Conservation (phyloP, 2,329 filamentous ascomycete genomes). For the Phaeosphaeria sp. region DNA sequence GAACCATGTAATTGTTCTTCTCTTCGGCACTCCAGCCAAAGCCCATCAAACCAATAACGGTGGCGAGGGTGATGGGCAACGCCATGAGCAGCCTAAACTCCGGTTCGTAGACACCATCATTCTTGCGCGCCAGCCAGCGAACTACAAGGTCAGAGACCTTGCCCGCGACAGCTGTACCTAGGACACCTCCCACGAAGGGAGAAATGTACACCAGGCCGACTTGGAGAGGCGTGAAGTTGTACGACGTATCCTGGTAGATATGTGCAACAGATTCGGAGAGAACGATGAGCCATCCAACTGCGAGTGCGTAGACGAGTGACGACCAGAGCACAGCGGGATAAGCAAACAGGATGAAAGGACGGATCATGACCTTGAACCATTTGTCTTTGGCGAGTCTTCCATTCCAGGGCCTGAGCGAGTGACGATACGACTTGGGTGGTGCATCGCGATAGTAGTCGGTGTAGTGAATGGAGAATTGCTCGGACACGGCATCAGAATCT, state of each 20-base stretch:
- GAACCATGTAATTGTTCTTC: conserved; percentile 83
- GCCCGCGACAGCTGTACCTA: conserved; percentile 91
- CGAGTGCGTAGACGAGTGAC: conserved; percentile 81
- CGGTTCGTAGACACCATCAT: conserved; percentile 94
- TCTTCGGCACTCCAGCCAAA: conserved; percentile 91
- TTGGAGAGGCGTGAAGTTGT: conserved; percentile 82
- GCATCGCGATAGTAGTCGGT: conserved; percentile 72
- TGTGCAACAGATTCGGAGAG: conserved; percentile 85
- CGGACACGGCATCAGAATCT: conserved; percentile 30
- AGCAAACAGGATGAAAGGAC: conserved; percentile 84
- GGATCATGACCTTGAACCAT: conserved; percentile 78
- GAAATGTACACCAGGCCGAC: conserved; percentile 89
- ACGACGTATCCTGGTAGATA: conserved; percentile 75
- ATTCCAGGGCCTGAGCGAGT: conserved; percentile 78
- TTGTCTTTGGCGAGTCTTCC: conserved; percentile 76
- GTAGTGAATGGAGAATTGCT: conserved; percentile 58
- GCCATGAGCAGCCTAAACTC: conserved; percentile 76
- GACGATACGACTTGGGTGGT: conserved; percentile 72
- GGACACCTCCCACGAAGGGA: conserved; percentile 74
- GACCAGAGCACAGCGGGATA: conserved; percentile 94
- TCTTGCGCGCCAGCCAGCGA: conserved; percentile 78
- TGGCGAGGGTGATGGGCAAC: conserved; percentile 77
- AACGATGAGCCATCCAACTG: conserved; percentile 94
- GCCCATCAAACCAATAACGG: conserved; percentile 86
- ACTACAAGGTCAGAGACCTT: conserved; percentile 87